phyloP scores from a whole-genome alignment of 345 rosid species.

The Syzygium aqueum region DNA sequence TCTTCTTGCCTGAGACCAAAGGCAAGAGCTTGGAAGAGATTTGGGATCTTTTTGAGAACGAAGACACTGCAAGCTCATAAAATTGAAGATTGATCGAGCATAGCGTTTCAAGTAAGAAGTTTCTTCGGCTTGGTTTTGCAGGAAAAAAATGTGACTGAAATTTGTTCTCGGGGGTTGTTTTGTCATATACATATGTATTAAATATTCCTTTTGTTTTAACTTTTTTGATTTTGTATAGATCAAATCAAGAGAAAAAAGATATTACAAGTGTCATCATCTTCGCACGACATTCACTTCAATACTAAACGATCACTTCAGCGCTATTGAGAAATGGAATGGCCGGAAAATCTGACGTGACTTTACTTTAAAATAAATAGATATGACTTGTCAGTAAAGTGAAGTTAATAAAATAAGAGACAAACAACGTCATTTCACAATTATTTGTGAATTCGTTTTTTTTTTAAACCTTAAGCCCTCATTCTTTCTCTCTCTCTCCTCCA shows the following conservation, averaged over 20 bases:
- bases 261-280: background rate
- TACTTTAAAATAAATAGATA: background rate
- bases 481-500: no score
- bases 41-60: conserved; percentile 38
- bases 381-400: fast-evolving
- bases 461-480: background rate
- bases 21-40: conserved; percentile 66
- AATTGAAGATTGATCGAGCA: background rate
- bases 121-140: background rate
- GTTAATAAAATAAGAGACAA: background rate
- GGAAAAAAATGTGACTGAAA: background rate
- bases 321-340: fast-evolving
- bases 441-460: background rate
- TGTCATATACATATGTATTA: background rate
- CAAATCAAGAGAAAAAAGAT: background rate
- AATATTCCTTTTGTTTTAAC: background rate
- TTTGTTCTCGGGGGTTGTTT: background rate
- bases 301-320: fast-evolving
- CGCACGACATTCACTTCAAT: fast-evolving
- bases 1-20: conserved; percentile 68
- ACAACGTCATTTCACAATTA: fast-evolving
- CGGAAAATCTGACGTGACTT: fast-evolving
- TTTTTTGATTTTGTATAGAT: no score
- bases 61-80: background rate
- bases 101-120: background rate